Percentiles rank a stretch among this genome's conserved stretches.
These are phyloP conservation scores for Fusarium concolor DNA, from an alignment of 2,329 filamentous ascomycete species.

Conservation along the genomic window DNA sequence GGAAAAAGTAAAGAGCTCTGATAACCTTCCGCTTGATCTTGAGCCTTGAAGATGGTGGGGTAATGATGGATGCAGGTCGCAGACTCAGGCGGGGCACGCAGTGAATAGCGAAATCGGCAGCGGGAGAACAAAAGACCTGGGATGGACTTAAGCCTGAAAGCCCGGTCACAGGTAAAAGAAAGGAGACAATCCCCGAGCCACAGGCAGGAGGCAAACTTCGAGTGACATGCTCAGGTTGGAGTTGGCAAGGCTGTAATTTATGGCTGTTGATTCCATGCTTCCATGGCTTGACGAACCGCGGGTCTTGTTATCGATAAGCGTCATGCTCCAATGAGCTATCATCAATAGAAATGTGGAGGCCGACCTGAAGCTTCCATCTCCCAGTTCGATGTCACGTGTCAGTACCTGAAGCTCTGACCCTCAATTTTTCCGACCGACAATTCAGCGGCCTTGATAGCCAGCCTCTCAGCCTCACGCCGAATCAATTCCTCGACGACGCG, in stretches of 20 bases:
- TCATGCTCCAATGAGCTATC: conserved; percentile 21
- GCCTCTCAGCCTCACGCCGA: conserved; percentile 48
- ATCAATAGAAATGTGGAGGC: conserved; percentile 7
- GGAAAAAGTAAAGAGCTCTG: neutral
- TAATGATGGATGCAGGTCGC: conserved; percentile 25
- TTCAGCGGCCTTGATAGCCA: conserved; percentile 40
- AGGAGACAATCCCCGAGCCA: conserved; percentile 26
- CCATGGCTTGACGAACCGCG: conserved; percentile 29
- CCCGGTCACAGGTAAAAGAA: conserved; percentile 23
- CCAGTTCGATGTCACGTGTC: conserved; percentile 37
- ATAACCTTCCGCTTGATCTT: conserved; percentile 8
- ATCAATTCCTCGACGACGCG: conserved; percentile 40
- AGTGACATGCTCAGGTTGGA: conserved; percentile 43
- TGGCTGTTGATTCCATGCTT: conserved; percentile 28
- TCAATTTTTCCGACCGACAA: conserved; percentile 51
- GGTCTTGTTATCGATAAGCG: conserved; percentile 39
- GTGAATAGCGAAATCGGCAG: conserved; percentile 8
- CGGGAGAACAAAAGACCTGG: neutral
- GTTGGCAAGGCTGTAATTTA: conserved; percentile 44
- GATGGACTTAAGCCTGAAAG: conserved; percentile 10
- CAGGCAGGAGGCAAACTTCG: conserved; percentile 29
- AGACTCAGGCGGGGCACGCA: conserved; percentile 25
- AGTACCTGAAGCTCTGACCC: conserved; percentile 35
- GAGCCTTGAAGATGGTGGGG: conserved; percentile 32
- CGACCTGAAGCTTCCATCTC: neutral